These are phyloP conservation scores for Shiraia bambusicola DNA, from an alignment of 2,329 filamentous ascomycete genomes.

Conservation along the genomic window DNA sequence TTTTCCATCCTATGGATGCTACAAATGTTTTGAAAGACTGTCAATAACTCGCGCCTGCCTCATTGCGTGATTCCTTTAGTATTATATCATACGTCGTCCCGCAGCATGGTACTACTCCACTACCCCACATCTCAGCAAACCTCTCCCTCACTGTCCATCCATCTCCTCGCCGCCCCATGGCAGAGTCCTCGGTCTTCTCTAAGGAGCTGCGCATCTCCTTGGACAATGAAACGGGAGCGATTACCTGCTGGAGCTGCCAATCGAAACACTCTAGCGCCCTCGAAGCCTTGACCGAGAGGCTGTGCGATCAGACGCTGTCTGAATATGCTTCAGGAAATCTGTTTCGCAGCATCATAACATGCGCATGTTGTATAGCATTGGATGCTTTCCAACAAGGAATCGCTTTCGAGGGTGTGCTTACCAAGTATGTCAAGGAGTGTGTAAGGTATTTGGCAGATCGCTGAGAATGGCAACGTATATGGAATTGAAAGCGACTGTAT, in stretches of 20 bases:
- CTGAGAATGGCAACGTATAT: no score
- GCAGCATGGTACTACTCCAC: not conserved
- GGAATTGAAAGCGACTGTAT: no score
- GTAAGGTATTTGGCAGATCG: no score
- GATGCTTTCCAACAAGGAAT: slow-evolving; percentile 33
- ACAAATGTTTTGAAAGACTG: not conserved
- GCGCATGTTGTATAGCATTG: slow-evolving; percentile 33
- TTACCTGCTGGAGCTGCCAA: slow-evolving; percentile 34
- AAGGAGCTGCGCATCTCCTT: not conserved
- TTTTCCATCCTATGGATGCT: no score
- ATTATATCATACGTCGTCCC: not conserved
- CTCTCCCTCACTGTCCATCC: not conserved
- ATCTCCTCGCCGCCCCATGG: not conserved
- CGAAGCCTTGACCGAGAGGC: slow-evolving; percentile 24
- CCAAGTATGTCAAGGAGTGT: no score
- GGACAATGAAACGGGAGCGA: slow-evolving; percentile 7
- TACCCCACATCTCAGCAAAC: slow-evolving; percentile 4
- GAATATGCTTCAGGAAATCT: slow-evolving; percentile 28
- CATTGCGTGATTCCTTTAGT: not conserved
- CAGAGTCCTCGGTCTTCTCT: not conserved
- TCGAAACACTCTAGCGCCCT: slow-evolving; percentile 31
- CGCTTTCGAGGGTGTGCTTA: slow-evolving; percentile 39
- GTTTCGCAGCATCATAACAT: slow-evolving; percentile 28
- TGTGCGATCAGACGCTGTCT: slow-evolving; percentile 20
- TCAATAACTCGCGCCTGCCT: not conserved